A percentile compares a stretch with the other conserved stretches of the same genome.
phyloP scores from a whole-genome alignment of 768 basidiomycete species.

The Termitomyces sp. region DNA sequence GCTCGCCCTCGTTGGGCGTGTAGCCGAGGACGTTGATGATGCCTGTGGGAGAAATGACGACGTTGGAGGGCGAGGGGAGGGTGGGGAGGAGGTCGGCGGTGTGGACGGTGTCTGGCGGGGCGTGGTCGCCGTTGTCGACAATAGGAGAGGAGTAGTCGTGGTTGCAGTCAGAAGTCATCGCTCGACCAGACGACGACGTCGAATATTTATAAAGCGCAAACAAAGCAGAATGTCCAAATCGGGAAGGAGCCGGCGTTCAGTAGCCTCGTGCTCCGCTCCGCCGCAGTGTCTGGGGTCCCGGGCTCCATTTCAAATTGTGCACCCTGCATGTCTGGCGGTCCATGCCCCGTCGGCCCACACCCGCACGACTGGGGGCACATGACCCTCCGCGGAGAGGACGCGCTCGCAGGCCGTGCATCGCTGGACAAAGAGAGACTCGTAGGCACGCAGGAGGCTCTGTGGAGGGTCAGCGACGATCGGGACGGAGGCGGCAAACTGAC shows the following conservation, averaged over 20 bases:
- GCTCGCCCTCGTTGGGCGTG: conserved; percentile 57
- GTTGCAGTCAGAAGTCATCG: conserved; percentile 3
- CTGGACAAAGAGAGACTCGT: conserved; percentile 56
- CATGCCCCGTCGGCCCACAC: conserved; percentile 43
- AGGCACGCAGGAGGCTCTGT: conserved; percentile 50
- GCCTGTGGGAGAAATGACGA: conserved; percentile 42
- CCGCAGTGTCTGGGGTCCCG: conserved; percentile 5
- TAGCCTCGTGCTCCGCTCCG: conserved; percentile 13
- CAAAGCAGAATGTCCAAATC: conserved; percentile 10
- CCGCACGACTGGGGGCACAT: conserved; percentile 67
- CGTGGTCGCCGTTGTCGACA: neutral
- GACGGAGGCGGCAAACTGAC: conserved; percentile 21
- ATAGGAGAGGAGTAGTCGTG: conserved; percentile 9
- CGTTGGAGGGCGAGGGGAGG: neutral
- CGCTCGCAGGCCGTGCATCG: conserved; percentile 57
- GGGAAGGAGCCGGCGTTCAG: conserved; percentile 6
- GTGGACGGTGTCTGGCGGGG: neutral
- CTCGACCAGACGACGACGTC: neutral
- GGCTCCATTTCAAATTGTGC: conserved; percentile 2
- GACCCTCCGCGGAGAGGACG: conserved; percentile 63
- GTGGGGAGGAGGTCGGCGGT: neutral
- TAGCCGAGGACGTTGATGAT: conserved; percentile 64
- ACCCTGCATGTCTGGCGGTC: conserved; percentile 47
- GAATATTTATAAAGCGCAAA: conserved; percentile 13
- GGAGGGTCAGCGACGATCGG: neutral